phyloP scores from a whole-genome alignment of 306 rosid genomes.

The Lathyrus tuberosus region DNA sequence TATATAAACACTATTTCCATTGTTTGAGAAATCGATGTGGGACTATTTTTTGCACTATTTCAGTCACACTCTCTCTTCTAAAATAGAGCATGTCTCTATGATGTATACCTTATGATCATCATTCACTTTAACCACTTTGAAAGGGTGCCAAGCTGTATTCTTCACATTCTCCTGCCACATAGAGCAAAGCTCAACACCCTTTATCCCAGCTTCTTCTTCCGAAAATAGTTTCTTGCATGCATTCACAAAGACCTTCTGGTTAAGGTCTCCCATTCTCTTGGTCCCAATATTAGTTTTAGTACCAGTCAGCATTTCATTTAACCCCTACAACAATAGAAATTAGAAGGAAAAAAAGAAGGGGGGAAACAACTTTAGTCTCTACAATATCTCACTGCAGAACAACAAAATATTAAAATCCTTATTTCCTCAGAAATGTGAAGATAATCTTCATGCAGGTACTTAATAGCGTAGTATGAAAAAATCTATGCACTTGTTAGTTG shows the following conservation, averaged over 20 bases:
- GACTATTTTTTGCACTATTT: too few species aligned
- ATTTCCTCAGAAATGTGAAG: too few species aligned
- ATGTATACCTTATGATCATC: conserved; percentile 56
- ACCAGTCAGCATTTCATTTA: conserved; percentile 49
- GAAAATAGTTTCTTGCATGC: conserved; percentile 60
- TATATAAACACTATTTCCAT: too few species aligned
- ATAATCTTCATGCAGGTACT: too few species aligned
- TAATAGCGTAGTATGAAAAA: too few species aligned
- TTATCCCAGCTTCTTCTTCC: conserved; percentile 58
- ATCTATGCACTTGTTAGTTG: too few species aligned
- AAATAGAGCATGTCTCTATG: conserved; percentile 17
- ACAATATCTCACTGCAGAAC: too few species aligned
- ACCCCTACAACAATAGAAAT: conserved; percentile 55
- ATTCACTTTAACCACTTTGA: conserved; percentile 52
- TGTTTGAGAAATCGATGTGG: too few species aligned
- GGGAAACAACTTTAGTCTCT: too few species aligned
- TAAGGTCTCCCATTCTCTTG: conserved; percentile 94
- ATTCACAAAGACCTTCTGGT: conserved; percentile 64
- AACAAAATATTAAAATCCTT: too few species aligned
- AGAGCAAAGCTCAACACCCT: conserved; percentile 75
- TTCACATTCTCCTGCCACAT: conserved; percentile 87
- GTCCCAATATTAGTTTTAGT: conserved; percentile 60
- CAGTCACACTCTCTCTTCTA: too few species aligned
- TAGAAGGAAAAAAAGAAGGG: not conserved
- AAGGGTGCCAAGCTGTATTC: conserved; percentile 77